Evolutionary conservation across 345 rosid genomes (phyloP), one percentile per base, ranked within the genome.

Genomic region (Eucalyptus guilfoylei): DNA sequence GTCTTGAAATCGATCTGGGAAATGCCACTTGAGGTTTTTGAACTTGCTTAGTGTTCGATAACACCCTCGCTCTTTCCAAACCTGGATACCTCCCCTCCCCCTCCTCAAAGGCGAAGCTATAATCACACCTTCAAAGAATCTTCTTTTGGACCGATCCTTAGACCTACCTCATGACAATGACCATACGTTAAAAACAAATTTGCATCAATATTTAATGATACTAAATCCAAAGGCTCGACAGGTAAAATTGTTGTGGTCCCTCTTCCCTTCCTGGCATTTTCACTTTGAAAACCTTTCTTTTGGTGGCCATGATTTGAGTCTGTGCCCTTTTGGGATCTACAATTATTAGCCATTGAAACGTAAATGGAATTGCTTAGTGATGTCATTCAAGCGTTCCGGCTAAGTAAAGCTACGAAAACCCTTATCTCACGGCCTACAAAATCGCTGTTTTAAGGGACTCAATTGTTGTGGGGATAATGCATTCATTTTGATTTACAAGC

Each of bases 371-470:
- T 55, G 58, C 81, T 85, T 60, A 11, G 85, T 55, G 89, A 23
- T 69, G 45, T 80, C 83, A 89, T 17, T 80, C 83, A 89, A 88
- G 88, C 92, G 87, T 90, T 26, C 80, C 44, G 49, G 60, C 81
- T 49, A 89, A 92, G 92, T 88, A 88, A 92, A 89, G 91, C 55
- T 83, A 48, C 76, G 88, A 87, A 86, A 88, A 44, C 55, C 44
- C 40, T 50, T 11, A 40, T 76, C 14, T 2, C 83, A 10, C 44
- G 83, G 47, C 14, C 85, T 76, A 2, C 47, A 21, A n/a, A n/a
- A n/a, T 64, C 32, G 76, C 16, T 15, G 40, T 64, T n/a, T 64
- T 34, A 15, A n/a, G 76, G 76, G 76, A 30, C 76, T 14, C 76
- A 2, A 21, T 76, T 12, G 47, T 76, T 40, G 85, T 2, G 85